Base-by-base conservation (phyloP, 768 basidiomycete genomes). In the Floccularia luteovirens region DNA sequence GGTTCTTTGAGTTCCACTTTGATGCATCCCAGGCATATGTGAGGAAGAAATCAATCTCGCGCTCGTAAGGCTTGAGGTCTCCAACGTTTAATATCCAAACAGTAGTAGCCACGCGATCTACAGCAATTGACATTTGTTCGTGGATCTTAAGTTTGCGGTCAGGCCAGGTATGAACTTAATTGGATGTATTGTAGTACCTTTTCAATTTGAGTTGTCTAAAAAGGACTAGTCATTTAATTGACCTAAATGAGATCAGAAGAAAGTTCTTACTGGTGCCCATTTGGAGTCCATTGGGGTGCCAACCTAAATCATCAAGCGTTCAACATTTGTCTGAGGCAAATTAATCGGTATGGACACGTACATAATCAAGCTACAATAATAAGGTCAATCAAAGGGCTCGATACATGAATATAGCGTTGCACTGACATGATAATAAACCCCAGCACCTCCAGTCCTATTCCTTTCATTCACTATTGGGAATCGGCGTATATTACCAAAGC, bases 81-180 rank as follows among this genome's bases (percentile, higher is more conserved):
- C 84, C 84, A 40, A 87, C 82, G 53, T 85, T 87, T 40, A 87
- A 56, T 31, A 87, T 71, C 80, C 81, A 84, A 33, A 87, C 59
- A 12, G 65, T 64, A 10, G 64, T 71, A 5, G 79, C 79, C 20
- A 77, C 62, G 20, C 76, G 72, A 13, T 74, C 71, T 10, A 75
- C 66, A 1, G 81, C 77, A 16, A 82, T 62, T 17, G 78, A 77
- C 70, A 87, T 71, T 62, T 84, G 81, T 47, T 87, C 79, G 55
- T 72, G 77, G 5, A 74, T 67, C 74, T 75, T 38, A 16, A 22
- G 5, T 4, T 14, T 13, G 20, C 34, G 16, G 24, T n/a, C 13
- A 8, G 11, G 16, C 12, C 6, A 24, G 19, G 11, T 16, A n/a
- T 4, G 23, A 36, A 32, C 20, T 37, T 19, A 16, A 38, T 21